These are phyloP conservation scores for Thielaviopsis punctulata DNA, from an alignment of 2,329 filamentous ascomycete species.

Conservation along the genomic window DNA sequence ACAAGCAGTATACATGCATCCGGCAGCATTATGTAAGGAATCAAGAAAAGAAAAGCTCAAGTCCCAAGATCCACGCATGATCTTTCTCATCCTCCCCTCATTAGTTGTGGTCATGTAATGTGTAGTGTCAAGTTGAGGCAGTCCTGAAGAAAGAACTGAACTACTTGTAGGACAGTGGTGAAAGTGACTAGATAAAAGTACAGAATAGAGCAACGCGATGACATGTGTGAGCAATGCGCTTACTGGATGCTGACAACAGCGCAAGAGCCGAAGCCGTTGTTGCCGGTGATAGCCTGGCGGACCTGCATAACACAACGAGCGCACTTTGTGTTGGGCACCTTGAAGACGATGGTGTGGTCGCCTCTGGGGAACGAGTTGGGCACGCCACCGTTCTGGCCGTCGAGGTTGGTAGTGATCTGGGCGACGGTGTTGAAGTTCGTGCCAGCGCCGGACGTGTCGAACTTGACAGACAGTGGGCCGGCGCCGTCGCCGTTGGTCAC, in stretches of 20 bases:
- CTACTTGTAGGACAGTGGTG: too few relatives aligned
- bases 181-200: too few relatives aligned
- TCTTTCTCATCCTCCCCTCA: too few relatives aligned
- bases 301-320: conserved; percentile 4
- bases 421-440: conserved; percentile 1
- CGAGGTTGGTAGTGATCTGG: not conserved
- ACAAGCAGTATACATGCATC: not conserved
- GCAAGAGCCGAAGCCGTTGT: conserved; percentile 8
- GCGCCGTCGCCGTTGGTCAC: not conserved
- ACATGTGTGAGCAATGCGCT: not conserved
- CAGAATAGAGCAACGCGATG: too few relatives aligned
- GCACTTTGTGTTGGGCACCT: not conserved
- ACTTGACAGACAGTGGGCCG: conserved; percentile 2
- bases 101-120: too few relatives aligned
- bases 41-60: too few relatives aligned
- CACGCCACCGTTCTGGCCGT: not conserved
- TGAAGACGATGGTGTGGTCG: conserved; percentile 4
- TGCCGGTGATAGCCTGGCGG: conserved; percentile 1
- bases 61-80: not conserved
- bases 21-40: not conserved
- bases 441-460: not conserved
- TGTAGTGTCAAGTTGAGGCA: too few relatives aligned
- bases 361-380: not conserved
- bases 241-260: conserved; percentile 6
- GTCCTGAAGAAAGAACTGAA: too few relatives aligned